These are phyloP conservation scores for Abrus pulchellus DNA, from an alignment of 306 rosid genomes.

Conservation along the genomic window DNA sequence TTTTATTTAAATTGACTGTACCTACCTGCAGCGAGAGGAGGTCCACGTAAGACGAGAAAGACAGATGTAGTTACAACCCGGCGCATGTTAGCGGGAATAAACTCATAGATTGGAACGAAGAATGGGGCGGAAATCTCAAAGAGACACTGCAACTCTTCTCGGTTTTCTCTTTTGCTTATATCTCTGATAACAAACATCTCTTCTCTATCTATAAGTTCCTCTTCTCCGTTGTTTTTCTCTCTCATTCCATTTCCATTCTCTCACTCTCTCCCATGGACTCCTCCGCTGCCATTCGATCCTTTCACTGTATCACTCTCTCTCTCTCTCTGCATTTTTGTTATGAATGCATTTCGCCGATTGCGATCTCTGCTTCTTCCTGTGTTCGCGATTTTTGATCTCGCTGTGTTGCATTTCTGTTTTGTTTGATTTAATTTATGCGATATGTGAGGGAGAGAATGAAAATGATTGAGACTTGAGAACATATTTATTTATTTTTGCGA, in stretches of 20 bases:
- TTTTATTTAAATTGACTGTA: too few species aligned
- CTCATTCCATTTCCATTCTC: background rate
- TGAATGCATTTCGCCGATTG: background rate
- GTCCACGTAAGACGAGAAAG: conserved; percentile 19
- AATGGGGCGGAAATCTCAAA: conserved; percentile 76
- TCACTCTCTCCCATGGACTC: conserved; percentile 67
- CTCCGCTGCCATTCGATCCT: conserved; percentile 74
- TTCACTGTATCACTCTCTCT: conserved; percentile 67
- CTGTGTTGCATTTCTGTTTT: conserved; percentile 29
- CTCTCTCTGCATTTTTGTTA: conserved; percentile 15
- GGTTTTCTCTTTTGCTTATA: background rate
- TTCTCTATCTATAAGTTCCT: background rate
- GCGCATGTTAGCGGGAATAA: conserved; percentile 59
- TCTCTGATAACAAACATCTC: background rate
- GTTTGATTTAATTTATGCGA: conserved; percentile 34
- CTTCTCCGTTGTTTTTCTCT: conserved; percentile 1
- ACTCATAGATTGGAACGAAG: conserved; percentile 54
- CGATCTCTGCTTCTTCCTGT: background rate
- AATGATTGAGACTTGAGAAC: background rate
- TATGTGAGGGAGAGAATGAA: background rate
- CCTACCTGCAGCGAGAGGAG: background rate
- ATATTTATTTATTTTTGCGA: background rate
- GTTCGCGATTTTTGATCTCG: conserved; percentile 24
- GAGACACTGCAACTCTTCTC: conserved; percentile 37
- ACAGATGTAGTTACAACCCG: conserved; percentile 17